Conservation (phyloP, 2,329 filamentous ascomycete genomes). For the Colletotrichum sp. region DNA sequence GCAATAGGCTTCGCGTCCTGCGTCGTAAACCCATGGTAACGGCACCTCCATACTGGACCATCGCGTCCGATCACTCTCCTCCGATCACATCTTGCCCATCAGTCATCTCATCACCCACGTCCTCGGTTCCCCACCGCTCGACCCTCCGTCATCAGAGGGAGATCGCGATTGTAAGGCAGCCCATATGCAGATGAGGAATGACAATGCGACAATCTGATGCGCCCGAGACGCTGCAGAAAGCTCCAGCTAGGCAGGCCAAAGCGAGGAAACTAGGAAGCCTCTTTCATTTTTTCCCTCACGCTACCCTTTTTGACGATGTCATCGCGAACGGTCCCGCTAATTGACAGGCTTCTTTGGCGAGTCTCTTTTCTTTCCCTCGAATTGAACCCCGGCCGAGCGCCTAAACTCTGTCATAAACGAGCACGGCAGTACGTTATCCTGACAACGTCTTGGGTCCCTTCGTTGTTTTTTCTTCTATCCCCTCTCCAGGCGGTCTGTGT, state of each 20-base stretch:
- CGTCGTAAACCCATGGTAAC: background rate
- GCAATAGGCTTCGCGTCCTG: background rate
- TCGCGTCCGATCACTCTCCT: background rate
- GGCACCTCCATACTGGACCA: background rate
- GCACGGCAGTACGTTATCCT: background rate
- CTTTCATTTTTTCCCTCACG: background rate
- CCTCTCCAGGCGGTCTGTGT: constrained; percentile 4
- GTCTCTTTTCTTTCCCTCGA: background rate
- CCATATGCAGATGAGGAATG: constrained; percentile 19
- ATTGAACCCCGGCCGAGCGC: background rate
- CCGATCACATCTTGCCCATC: background rate
- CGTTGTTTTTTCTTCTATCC: background rate
- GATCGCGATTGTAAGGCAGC: constrained; percentile 5
- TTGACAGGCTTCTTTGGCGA: background rate
- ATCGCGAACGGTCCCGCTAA: constrained; percentile 7
- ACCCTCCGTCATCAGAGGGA: constrained; percentile 5
- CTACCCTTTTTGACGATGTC: constrained; percentile 17
- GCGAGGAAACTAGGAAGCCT: background rate
- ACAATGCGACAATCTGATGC: constrained; percentile 13
- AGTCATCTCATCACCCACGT: background rate
- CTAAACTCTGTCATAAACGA: background rate
- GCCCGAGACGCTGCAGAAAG: constrained; percentile 12
- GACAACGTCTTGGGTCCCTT: background rate
- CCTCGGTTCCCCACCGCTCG: background rate
- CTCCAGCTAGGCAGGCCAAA: background rate